These are phyloP conservation scores for Fonsecaea nubica DNA, from an alignment of 2,329 filamentous ascomycete species.

Conservation along the genomic window DNA sequence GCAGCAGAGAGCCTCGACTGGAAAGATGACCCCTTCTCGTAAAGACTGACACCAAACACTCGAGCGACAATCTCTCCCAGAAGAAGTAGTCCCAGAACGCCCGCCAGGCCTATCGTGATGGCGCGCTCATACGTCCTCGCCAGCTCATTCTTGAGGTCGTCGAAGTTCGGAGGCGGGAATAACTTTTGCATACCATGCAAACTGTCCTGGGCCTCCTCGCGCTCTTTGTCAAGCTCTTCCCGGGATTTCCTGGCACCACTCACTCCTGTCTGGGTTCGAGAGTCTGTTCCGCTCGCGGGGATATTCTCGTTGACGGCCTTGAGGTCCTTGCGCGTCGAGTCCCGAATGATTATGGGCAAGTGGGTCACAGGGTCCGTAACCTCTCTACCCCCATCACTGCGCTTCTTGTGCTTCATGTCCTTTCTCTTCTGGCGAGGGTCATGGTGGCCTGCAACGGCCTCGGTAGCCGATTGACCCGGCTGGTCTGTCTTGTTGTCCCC, in stretches of 20 bases:
- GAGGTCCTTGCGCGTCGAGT: conserved; percentile 70
- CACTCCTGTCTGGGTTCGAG: conserved; percentile 53
- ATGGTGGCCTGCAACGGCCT: conserved; percentile 34
- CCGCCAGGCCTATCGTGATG: conserved; percentile 46
- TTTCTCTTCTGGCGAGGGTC: conserved; percentile 58
- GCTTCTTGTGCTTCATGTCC: conserved; percentile 56
- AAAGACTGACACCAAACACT: conserved; percentile 17
- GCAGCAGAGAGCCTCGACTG: conserved; percentile 8
- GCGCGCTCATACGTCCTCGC: conserved; percentile 54
- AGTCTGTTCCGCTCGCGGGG: conserved; percentile 49
- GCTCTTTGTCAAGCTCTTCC: conserved; percentile 53
- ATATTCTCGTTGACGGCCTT: conserved; percentile 56
- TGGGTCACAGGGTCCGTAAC: conserved; percentile 77
- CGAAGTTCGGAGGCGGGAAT: conserved; percentile 62
- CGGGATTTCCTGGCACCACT: conserved; percentile 54
- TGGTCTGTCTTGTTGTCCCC: conserved; percentile 16
- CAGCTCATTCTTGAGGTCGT: conserved; percentile 54
- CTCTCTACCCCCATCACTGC: conserved; percentile 60
- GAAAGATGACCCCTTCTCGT: conserved; percentile 14
- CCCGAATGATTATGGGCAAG: conserved; percentile 70
- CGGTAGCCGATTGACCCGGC: conserved; percentile 34
- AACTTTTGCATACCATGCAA: conserved; percentile 56
- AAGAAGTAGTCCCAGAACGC: conserved; percentile 37
- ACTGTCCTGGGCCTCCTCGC: conserved; percentile 49
- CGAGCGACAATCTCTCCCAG: conserved; percentile 24